Conservation (phyloP, 306 rosid species). For the Cucumis hystrix region DNA sequence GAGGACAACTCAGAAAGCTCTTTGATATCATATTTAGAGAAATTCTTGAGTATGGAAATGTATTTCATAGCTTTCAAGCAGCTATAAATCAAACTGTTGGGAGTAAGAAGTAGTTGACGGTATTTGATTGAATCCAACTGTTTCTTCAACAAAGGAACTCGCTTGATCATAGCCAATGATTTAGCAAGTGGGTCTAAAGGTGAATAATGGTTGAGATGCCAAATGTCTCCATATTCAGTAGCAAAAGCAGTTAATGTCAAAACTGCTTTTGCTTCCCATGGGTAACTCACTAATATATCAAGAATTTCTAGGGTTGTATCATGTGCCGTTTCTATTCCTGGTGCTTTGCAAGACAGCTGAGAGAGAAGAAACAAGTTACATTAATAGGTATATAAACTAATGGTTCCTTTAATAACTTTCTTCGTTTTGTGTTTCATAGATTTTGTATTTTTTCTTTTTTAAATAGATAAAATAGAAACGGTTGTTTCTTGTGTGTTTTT, state of each 20-base stretch:
- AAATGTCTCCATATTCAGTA: not conserved
- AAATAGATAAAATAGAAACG: too few relatives aligned
- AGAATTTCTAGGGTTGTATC: not conserved
- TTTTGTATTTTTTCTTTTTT: too few relatives aligned
- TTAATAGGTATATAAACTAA: too few relatives aligned
- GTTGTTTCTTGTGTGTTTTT: too few relatives aligned
- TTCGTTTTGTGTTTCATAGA: too few relatives aligned
- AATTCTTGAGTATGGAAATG: not conserved
- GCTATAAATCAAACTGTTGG: not conserved
- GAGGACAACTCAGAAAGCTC: not conserved
- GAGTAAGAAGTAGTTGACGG: not conserved
- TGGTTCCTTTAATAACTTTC: too few relatives aligned
- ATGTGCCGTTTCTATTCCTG: not conserved
- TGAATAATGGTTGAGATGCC: slow-evolving; percentile 3
- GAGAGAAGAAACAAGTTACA: too few relatives aligned
- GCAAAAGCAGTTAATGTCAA: slow-evolving; percentile 3
- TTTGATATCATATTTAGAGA: not conserved
- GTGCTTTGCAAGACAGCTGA: slow-evolving; percentile 1
- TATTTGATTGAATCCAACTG: not conserved
- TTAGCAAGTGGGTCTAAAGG: not conserved
- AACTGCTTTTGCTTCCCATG: slow-evolving; percentile 10
- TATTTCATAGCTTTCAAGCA: not conserved
- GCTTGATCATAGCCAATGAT: not conserved
- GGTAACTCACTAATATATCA: not conserved
- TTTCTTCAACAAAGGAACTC: not conserved